Conservation (phyloP, 2,329 filamentous ascomycete species). For the Ilyonectria sp. region DNA sequence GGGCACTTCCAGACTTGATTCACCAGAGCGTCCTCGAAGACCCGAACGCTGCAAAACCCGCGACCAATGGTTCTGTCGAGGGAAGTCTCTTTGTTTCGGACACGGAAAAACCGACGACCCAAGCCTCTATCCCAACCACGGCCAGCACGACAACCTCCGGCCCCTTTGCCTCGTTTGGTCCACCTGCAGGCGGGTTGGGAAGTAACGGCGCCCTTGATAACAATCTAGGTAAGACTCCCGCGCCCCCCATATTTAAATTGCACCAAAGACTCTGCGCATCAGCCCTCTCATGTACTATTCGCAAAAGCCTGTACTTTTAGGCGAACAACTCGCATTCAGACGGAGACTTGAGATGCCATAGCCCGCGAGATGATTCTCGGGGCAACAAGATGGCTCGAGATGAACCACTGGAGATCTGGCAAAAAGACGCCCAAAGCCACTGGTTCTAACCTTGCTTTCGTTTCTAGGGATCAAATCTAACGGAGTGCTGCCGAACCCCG, state of each 20-base stretch:
- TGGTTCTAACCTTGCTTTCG: slow-evolving; percentile 49
- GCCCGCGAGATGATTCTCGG: slow-evolving; percentile 34
- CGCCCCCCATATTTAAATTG: slow-evolving; percentile 39
- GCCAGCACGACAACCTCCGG: slow-evolving; percentile 28
- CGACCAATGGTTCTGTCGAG: slow-evolving; percentile 39
- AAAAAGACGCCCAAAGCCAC: slow-evolving; percentile 45
- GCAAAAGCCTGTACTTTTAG: slow-evolving; percentile 34
- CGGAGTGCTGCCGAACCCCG: slow-evolving; percentile 35
- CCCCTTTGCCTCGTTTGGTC: slow-evolving; percentile 34
- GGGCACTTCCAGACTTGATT: slow-evolving; percentile 69
- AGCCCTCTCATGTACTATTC: slow-evolving; percentile 31
- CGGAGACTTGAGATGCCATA: slow-evolving; percentile 46
- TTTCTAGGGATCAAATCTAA: slow-evolving; percentile 46
- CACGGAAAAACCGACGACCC: slow-evolving; percentile 21
- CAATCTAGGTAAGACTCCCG: slow-evolving; percentile 44
- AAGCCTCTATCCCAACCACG: slow-evolving; percentile 20
- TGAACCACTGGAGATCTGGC: slow-evolving; percentile 50
- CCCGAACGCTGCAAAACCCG: slow-evolving; percentile 24
- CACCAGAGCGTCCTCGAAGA: slow-evolving; percentile 68
- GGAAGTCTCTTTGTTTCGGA: slow-evolving; percentile 51
- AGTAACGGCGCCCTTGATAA: slow-evolving; percentile 31
- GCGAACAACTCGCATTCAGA: slow-evolving; percentile 46
- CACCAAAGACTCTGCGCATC: slow-evolving; percentile 44
- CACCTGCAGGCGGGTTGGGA: slow-evolving; percentile 24
- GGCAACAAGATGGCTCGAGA: slow-evolving; percentile 43